These are phyloP conservation scores for Mycena haematopus DNA, from an alignment of 768 basidiomycete species.

Conservation along the genomic window DNA sequence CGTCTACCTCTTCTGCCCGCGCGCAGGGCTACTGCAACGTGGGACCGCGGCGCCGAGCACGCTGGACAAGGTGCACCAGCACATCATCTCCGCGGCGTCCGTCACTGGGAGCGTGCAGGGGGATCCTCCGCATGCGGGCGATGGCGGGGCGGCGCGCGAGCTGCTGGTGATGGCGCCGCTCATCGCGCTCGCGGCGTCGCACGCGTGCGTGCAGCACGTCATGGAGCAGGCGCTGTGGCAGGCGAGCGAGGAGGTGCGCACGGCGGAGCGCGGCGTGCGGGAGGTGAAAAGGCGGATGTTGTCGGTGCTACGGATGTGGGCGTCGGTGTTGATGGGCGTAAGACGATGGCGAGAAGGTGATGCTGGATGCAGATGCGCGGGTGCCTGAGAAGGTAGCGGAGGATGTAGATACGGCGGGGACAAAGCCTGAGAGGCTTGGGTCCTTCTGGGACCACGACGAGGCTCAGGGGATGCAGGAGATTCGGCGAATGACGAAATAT, in stretches of 20 bases:
- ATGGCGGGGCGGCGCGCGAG: constrained; percentile 49
- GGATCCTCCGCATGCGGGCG: constrained; percentile 1
- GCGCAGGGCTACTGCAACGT: too few relatives aligned
- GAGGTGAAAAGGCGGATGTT: constrained; percentile 42
- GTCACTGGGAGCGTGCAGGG: too few relatives aligned
- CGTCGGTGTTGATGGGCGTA: constrained; percentile 31
- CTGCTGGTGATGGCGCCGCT: constrained; percentile 69
- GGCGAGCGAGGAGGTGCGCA: constrained; percentile 68
- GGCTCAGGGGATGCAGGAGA: constrained; percentile 77
- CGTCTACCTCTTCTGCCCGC: too few relatives aligned
- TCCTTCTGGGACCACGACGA: constrained; percentile 76
- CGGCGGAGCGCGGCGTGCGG: constrained; percentile 61
- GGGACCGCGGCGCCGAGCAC: too few relatives aligned
- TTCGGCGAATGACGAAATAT: constrained; percentile 69
- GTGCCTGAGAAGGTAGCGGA: too few relatives aligned
- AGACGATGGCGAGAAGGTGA: too few relatives aligned
- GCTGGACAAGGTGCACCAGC: too few relatives aligned
- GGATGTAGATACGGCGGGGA: constrained; percentile 21
- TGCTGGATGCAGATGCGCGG: constrained; percentile 5
- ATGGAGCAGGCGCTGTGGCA: constrained; percentile 80
- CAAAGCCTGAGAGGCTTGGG: constrained; percentile 35
- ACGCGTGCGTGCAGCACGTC: constrained; percentile 79
- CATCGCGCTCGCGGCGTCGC: constrained; percentile 83
- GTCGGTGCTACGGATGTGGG: constrained; percentile 32
- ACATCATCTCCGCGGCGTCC: too few relatives aligned